Percentiles rank a stretch among this genome's conserved stretches.
These are phyloP conservation scores for Aschersonia sp. DNA, from an alignment of 2,329 filamentous ascomycete genomes.

Conservation along the genomic window DNA sequence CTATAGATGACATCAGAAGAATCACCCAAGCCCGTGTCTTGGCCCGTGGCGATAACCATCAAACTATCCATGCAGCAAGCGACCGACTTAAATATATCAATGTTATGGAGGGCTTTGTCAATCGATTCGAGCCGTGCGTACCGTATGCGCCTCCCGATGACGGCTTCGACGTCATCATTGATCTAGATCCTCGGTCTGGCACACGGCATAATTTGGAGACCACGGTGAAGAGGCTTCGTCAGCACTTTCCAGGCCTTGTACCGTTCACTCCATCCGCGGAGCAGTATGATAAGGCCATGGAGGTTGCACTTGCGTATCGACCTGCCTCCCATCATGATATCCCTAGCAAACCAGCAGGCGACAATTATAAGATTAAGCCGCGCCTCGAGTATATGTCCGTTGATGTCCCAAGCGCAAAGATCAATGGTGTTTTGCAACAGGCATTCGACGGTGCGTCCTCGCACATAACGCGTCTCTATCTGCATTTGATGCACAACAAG, in stretches of 20 bases:
- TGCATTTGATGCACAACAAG: slow-evolving; percentile 54
- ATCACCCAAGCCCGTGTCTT: slow-evolving; percentile 70
- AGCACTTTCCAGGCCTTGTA: slow-evolving; percentile 66
- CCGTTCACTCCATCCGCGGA: slow-evolving; percentile 53
- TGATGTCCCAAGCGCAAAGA: slow-evolving; percentile 24
- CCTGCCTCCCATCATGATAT: slow-evolving; percentile 67
- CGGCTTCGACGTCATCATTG: slow-evolving; percentile 70
- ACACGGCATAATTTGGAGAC: slow-evolving; percentile 79
- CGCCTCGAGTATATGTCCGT: slow-evolving; percentile 43
- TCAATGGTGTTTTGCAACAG: slow-evolving; percentile 47
- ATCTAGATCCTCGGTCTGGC: slow-evolving; percentile 63
- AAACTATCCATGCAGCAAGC: slow-evolving; percentile 84
- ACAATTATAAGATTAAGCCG: slow-evolving; percentile 26
- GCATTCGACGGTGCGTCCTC: slow-evolving; percentile 45
- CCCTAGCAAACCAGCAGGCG: slow-evolving; percentile 26
- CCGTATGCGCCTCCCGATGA: slow-evolving; percentile 56
- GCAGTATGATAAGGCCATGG: slow-evolving; percentile 68
- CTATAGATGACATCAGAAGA: slow-evolving; percentile 57
- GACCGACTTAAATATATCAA: slow-evolving; percentile 59
- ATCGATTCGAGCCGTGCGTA: slow-evolving; percentile 69
- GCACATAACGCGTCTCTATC: slow-evolving; percentile 46
- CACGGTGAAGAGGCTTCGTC: slow-evolving; percentile 56
- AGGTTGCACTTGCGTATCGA: slow-evolving; percentile 59
- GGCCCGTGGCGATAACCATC: slow-evolving; percentile 84
- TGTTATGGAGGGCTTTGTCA: slow-evolving; percentile 92